Evolutionary conservation across 2,329 filamentous ascomycete species (phyloP).

Genomic region (Thielaviopsis punctulata): DNA sequence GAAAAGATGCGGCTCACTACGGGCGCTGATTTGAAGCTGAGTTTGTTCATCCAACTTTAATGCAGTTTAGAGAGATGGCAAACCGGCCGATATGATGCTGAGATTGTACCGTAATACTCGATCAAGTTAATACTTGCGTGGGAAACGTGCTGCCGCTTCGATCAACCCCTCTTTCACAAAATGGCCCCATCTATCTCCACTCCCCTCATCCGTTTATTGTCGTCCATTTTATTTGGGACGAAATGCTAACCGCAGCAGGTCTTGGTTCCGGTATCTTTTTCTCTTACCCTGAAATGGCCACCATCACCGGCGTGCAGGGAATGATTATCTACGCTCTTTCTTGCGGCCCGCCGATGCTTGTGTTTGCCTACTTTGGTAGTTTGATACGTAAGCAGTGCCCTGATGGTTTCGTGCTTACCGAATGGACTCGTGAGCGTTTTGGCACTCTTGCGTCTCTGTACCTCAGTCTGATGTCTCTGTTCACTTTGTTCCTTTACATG

Average conservation of each 20-base stretch:
- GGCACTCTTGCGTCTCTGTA: slow-evolving; percentile 52
- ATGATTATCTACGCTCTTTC: slow-evolving; percentile 59
- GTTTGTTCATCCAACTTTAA: slow-evolving; percentile 4
- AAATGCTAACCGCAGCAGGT: slow-evolving; percentile 37
- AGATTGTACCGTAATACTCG: slow-evolving; percentile 95
- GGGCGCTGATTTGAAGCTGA: slow-evolving; percentile 43
- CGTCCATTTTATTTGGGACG: slow-evolving; percentile 11
- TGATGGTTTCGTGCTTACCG: slow-evolving; percentile 68
- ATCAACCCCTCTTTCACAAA: slow-evolving; percentile 20
- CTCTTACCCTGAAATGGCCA: slow-evolving; percentile 65
- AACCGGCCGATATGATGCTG: slow-evolving; percentile 45
- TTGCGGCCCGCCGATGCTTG: slow-evolving; percentile 53
- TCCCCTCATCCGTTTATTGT: slow-evolving; percentile 1
- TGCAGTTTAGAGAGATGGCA: slow-evolving; percentile 1
- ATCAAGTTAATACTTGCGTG: slow-evolving; percentile 99
- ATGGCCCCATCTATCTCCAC: slow-evolving; percentile 15
- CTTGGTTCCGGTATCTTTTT: slow-evolving; percentile 74
- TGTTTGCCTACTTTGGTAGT: slow-evolving; percentile 58
- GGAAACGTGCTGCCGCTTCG: slow-evolving; percentile 88
- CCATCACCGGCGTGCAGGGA: slow-evolving; percentile 63
- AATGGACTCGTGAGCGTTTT: slow-evolving; percentile 70
- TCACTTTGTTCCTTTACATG: slow-evolving; percentile 78
- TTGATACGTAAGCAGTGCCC: slow-evolving; percentile 67
- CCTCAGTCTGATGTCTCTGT: slow-evolving; percentile 59
- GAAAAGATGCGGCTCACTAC: slow-evolving; percentile 52